Evolutionary conservation across 1,284 basidiomycete species (phyloP), one percentile per base, ranked within the genome.

Genomic region (Cystobasidium sp.): DNA sequence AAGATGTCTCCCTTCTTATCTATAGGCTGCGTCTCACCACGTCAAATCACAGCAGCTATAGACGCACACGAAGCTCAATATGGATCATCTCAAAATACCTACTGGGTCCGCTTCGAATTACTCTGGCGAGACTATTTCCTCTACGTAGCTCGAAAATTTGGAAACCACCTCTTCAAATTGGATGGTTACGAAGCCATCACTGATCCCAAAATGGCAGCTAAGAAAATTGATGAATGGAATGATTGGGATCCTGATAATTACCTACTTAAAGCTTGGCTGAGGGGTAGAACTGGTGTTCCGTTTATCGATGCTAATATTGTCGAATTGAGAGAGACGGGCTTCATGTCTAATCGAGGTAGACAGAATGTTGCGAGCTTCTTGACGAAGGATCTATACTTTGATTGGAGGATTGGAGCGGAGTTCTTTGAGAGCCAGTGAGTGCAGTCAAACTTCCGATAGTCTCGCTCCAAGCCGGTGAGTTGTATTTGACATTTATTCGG

Each of bases 361-460:
- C 87, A 87, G 79, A 88, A 87, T 78, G 85, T 87, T 0, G 86
- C 86, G 3, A 86, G 84, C 68, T 88, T 86, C 82, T 77, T 87
- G 51, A 83, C 84, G 3, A 86, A 86, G 75, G 86, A 87, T 72
- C 78, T 85, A 53, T 83, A 84, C 64, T 81, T 84, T 22, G 87
- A 88, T 78, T 87, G 87, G 87, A 80, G 87, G 9, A 83, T 87
- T 41, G 86, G 86, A 1, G 87, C 86, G 55, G 85, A 86, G 76
- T 85, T 84, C 77, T 86, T 86, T 78, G 85, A 86, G 77, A 83
- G 82, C 75, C 82, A 85, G 75, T 78, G 85, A 62, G 76, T 85
- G 16, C 9, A 61, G 85, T 71, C 85, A 85, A 76, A 83, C 81
- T 79, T 68, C 78, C 77, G 79, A 71, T 78, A 79, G 75, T 37